Conservation (phyloP, 163 green algal species). For the Smithsoniella earleae region DNA sequence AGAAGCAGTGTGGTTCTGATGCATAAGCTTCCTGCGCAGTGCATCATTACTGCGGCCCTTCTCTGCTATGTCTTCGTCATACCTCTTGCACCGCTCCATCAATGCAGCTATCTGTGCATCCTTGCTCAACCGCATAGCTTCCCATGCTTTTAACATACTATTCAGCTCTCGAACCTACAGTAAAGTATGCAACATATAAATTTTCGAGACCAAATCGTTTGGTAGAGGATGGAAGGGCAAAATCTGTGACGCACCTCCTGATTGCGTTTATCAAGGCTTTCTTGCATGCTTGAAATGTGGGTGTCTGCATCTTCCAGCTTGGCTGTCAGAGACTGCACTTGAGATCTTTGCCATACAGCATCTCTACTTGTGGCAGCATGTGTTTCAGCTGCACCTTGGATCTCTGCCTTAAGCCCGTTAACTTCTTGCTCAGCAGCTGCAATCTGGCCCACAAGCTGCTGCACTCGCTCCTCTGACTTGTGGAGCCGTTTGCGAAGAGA, state of each 20-base stretch:
- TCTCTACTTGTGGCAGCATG: not conserved
- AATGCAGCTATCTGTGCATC: conserved; percentile 59
- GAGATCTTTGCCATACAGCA: not conserved
- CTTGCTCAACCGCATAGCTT: conserved; percentile 61
- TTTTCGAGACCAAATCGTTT: not conserved
- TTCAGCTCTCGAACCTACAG: conserved; percentile 41
- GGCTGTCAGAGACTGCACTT: not conserved
- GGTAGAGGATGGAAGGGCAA: not conserved
- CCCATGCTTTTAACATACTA: conserved; percentile 58
- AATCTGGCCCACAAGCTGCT: not conserved
- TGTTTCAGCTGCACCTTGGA: not conserved
- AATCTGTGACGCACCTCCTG: conserved; percentile 3
- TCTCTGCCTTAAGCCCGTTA: not conserved
- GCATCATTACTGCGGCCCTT: conserved; percentile 51
- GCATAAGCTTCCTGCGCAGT: conserved; percentile 46
- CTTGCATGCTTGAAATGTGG: conserved; percentile 2
- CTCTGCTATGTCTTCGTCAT: conserved; percentile 54
- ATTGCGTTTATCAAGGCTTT: conserved; percentile 5
- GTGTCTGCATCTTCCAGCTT: not conserved
- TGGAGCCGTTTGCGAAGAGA: not conserved
- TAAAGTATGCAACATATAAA: not conserved
- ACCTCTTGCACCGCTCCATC: conserved; percentile 54
- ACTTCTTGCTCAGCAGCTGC: not conserved
- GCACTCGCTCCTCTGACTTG: not conserved
- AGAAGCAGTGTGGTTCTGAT: not conserved